These are phyloP conservation scores for Mycena belliarum DNA, from an alignment of 768 basidiomycete genomes.

Conservation along the genomic window DNA sequence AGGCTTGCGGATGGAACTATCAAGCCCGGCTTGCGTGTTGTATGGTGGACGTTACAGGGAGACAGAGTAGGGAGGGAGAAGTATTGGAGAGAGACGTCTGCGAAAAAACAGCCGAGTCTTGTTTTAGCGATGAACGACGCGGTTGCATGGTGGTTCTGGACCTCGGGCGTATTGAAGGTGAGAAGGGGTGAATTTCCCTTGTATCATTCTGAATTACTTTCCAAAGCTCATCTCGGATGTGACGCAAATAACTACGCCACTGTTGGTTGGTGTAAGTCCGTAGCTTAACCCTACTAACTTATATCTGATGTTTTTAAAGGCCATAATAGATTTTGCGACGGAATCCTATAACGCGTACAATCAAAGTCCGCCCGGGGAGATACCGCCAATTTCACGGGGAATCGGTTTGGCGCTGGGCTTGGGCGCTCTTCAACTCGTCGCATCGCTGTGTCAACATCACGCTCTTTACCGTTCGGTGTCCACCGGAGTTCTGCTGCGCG, in stretches of 20 bases:
- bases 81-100: slow-evolving; percentile 63
- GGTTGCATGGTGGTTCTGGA: slow-evolving; percentile 80
- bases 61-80: slow-evolving; percentile 56
- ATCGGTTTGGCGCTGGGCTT: slow-evolving; percentile 77
- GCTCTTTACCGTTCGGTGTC: slow-evolving; percentile 79
- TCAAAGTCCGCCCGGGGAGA: slow-evolving; percentile 30
- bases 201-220: too few relatives aligned
- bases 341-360: slow-evolving; percentile 56
- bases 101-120: slow-evolving; percentile 64
- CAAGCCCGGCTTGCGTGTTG: slow-evolving; percentile 47
- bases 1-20: slow-evolving; percentile 67
- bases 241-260: too few relatives aligned
- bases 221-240: too few relatives aligned
- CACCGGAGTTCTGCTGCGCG: slow-evolving; percentile 78
- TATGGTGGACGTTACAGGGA: slow-evolving; percentile 65
- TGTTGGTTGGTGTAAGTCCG: too few relatives aligned
- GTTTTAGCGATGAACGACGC: slow-evolving; percentile 74
- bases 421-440: slow-evolving; percentile 63
- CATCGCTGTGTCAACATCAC: slow-evolving; percentile 73
- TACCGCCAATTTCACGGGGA: slow-evolving; percentile 52
- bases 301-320: too few relatives aligned
- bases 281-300: background rate
- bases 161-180: slow-evolving; percentile 58
- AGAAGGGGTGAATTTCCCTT: too few relatives aligned
- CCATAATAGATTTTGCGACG: slow-evolving; percentile 48